These are phyloP conservation scores for Termitomyces sp. DNA, from an alignment of 768 basidiomycete species.

Conservation along the genomic window DNA sequence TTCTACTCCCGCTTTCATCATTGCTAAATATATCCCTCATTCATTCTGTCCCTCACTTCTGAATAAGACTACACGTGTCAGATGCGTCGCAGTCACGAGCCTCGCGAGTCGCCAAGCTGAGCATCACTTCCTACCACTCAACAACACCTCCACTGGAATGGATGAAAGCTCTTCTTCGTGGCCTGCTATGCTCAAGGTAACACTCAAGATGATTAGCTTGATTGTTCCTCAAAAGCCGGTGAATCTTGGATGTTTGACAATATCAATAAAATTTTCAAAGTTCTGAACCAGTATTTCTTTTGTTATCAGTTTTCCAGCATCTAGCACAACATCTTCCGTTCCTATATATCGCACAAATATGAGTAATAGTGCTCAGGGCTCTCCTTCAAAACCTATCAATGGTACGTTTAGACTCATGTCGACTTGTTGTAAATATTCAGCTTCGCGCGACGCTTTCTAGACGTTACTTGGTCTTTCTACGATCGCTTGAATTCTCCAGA, in stretches of 20 bases:
- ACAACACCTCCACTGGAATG: neutral
- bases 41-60: too few relatives aligned
- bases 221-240: conserved; percentile 11
- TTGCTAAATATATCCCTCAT: too few relatives aligned
- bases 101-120: too few relatives aligned
- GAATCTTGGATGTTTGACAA: neutral
- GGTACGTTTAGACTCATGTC: too few relatives aligned
- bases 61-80: too few relatives aligned
- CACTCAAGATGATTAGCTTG: conserved; percentile 4
- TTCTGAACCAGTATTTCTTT: neutral
- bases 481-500: neutral
- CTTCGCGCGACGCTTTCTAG: too few relatives aligned
- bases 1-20: too few relatives aligned
- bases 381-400: too few relatives aligned
- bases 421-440: too few relatives aligned
- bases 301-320: conserved; percentile 9
- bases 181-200: conserved; percentile 7
- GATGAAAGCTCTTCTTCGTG: neutral
- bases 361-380: too few relatives aligned
- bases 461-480: neutral
- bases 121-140: too few relatives aligned
- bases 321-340: neutral
- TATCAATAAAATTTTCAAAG: neutral
- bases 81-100: too few relatives aligned
- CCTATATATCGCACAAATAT: conserved; percentile 1